phyloP scores from a whole-genome alignment of 805 yeast species.

The Saccharomyces mikatae region DNA sequence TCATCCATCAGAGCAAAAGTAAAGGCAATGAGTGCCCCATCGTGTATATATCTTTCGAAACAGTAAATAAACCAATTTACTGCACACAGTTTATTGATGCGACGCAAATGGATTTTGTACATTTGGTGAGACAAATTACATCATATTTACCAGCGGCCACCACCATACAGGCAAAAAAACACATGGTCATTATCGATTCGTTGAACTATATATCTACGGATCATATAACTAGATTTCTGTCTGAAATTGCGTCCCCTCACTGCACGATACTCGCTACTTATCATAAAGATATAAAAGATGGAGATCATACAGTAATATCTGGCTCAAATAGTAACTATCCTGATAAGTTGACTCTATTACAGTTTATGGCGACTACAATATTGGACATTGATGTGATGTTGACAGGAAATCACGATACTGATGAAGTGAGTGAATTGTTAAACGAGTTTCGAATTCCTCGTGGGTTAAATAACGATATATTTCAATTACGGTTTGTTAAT shows the following conservation, averaged over 20 bases:
- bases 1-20: conserved; percentile 36
- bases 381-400: conserved; percentile 49
- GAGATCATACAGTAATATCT: conserved; percentile 11
- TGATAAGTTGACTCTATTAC: conserved; percentile 40
- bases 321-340: conserved; percentile 38
- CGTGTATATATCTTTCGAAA: conserved; percentile 62
- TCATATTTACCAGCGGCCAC: conserved; percentile 18
- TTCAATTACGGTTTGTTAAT: conserved; percentile 48
- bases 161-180: conserved; percentile 22
- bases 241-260: conserved; percentile 41
- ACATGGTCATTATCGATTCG: conserved; percentile 56
- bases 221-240: conserved; percentile 42
- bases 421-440: conserved; percentile 36
- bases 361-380: conserved; percentile 68
- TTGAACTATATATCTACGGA: conserved; percentile 48
- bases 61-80: conserved; percentile 43
- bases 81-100: conserved; percentile 45
- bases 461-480: conserved; percentile 41
- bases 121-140: conserved; percentile 13
- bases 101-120: conserved; percentile 12
- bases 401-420: conserved; percentile 35
- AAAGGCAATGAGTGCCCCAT: conserved; percentile 28
- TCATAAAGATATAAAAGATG: conserved; percentile 34
- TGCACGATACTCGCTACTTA: conserved; percentile 40
- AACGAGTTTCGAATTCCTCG: conserved; percentile 41